Conservation (phyloP, 106 monocot species). For the Allium sativum region DNA sequence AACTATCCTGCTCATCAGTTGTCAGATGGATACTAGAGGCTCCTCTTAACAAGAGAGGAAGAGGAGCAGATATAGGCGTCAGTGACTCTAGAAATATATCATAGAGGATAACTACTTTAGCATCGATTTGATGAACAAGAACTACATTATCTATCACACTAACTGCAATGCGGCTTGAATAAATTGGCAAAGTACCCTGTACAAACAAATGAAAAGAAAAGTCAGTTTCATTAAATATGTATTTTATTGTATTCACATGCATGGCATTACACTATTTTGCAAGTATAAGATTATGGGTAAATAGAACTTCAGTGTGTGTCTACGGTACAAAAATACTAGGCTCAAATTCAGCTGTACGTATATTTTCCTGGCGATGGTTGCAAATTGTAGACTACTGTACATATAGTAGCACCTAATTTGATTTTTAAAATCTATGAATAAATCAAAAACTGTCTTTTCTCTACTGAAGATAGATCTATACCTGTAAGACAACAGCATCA, state of each 20-base stretch:
- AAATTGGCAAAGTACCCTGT: slow-evolving; percentile 75
- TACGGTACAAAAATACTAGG: no score
- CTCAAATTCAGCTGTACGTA: no score
- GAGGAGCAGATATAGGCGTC: slow-evolving; percentile 85
- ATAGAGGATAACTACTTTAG: slow-evolving; percentile 91
- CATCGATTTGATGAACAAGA: slow-evolving; percentile 92
- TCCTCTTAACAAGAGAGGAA: slow-evolving; percentile 72
- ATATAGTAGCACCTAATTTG: not conserved
- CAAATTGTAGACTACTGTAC: no score
- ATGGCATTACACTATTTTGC: not conserved
- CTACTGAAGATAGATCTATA: slow-evolving; percentile 12
- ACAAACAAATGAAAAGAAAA: slow-evolving; percentile 8
- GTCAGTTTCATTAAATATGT: not conserved
- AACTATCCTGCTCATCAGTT: slow-evolving; percentile 24
- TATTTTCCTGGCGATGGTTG: no score
- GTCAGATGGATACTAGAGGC: slow-evolving; percentile 22
- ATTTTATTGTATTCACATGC: not conserved
- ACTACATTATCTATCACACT: slow-evolving; percentile 89
- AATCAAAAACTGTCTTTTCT: not conserved
- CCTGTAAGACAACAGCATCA: slow-evolving; percentile 96
- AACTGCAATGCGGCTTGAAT: slow-evolving; percentile 73
- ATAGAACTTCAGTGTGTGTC: no score
- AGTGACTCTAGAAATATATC: slow-evolving; percentile 75
- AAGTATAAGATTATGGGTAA: not conserved
- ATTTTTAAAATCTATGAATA: slow-evolving; percentile 1